Percentiles rank a stretch among this genome's conserved stretches.
phyloP scores from a whole-genome alignment of 306 rosid genomes.

The Pyrus betulifolia region DNA sequence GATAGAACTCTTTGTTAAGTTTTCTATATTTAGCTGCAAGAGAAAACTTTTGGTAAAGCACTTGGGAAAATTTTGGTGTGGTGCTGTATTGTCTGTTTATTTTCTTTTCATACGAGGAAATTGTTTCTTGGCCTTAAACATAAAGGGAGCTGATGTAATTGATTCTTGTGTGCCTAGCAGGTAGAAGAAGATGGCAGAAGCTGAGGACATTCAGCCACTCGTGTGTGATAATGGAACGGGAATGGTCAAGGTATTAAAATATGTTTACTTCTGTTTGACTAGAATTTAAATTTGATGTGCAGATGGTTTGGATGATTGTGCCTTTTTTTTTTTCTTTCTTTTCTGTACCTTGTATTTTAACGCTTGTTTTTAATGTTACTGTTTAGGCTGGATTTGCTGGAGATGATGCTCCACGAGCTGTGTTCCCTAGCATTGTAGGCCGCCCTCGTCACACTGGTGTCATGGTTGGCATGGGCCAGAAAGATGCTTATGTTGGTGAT shows the following conservation, averaged over 20 bases:
- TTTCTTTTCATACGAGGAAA: background rate
- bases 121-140: background rate
- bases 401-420: conserved; percentile 99
- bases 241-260: conserved; percentile 82
- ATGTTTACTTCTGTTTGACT: background rate
- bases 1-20: background rate
- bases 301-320: background rate
- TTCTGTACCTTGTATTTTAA: background rate
- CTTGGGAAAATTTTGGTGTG: background rate
- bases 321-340: background rate
- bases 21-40: background rate
- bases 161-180: conserved; percentile 19
- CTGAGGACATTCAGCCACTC: conserved; percentile 98
- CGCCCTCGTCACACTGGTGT: conserved; percentile 99
- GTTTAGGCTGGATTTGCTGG: conserved; percentile 97
- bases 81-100: background rate
- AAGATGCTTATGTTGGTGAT: conserved; percentile 98
- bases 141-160: background rate
- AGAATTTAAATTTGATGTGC: background rate
- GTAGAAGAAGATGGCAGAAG: conserved; percentile 77
- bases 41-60: background rate
- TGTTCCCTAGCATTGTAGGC: conserved; percentile 96
- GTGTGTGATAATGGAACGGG: conserved; percentile 99
- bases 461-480: conserved; percentile 99
- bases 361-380: conserved; percentile 2